phyloP scores from a whole-genome alignment of 208 protist genomes.

The Acanthamoeba healyi region DNA sequence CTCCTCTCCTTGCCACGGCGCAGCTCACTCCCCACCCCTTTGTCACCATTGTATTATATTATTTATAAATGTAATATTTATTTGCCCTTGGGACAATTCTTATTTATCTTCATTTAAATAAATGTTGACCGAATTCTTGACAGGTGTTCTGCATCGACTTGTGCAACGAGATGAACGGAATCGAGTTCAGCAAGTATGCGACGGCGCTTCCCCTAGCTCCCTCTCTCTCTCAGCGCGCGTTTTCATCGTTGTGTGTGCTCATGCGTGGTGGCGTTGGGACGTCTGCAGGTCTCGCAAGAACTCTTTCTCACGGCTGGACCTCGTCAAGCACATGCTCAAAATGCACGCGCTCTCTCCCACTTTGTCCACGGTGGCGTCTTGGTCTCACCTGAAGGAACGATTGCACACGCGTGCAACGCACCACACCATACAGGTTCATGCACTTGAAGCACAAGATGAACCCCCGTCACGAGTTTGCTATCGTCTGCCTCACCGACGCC shows the following conservation, averaged over 20 bases:
- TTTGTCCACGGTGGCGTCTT: neutral
- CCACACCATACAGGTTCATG: neutral
- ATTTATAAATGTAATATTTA: no score
- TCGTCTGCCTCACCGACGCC: conserved; percentile 45
- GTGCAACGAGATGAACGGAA: conserved; percentile 62
- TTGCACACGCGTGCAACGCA: no score
- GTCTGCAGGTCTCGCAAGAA: conserved; percentile 28
- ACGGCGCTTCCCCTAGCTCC: neutral
- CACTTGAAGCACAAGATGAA: conserved; percentile 65
- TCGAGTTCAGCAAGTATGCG: conserved; percentile 49
- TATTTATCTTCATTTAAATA: neutral
- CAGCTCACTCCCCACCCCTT: no score
- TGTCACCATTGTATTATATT: no score
- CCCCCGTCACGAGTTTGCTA: conserved; percentile 51
- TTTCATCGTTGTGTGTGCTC: neutral
- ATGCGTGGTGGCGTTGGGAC: no score
- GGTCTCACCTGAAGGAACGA: no score
- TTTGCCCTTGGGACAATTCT: no score
- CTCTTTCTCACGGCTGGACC: conserved; percentile 29
- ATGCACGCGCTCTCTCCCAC: neutral
- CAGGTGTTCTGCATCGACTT: conserved; percentile 65
- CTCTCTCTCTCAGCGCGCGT: neutral
- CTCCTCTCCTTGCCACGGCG: neutral
- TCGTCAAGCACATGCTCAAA: conserved; percentile 65
- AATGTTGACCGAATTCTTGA: neutral